Evolutionary conservation across 2,329 filamentous ascomycete species (phyloP), one percentile per base, ranked within the genome.

Genomic region (Didymella sp.): DNA sequence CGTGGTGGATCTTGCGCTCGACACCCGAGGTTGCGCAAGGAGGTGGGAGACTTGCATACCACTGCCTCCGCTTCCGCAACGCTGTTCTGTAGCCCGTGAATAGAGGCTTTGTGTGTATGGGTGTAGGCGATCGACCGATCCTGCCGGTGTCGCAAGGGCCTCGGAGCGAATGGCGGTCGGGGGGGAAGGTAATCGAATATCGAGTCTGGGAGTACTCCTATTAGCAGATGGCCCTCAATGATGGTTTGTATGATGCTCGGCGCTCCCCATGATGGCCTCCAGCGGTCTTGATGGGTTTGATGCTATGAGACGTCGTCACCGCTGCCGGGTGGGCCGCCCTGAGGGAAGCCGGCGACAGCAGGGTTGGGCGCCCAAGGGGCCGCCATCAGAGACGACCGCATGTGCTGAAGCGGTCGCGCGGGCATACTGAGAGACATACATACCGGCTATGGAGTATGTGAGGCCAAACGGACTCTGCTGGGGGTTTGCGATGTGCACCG

Each of bases 131-230:
- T 61, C 61, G 65, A 73, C 72, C 69, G 71, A 73, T 68, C 66
- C 70, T 67, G 73, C 72, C 73, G 72, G 73, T 74, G 74, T 77
- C 73, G 73, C 73, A 76, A 76, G 65, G 71, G 69, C 58, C 59
- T 66, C 56, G 69, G 62, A 60, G 65, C 63, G 67, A 64, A 66
- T 61, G 64, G 68, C 67, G 68, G 68, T 67, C 66, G 70, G 63
- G 53, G 57, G 22, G 62, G 68, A 68, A 67, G 66, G 66, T 56
- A 61, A 51, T 51, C 59, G 59, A 58, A 52, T 62, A 64, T 62
- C 52, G 56, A 60, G 57, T 60, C 72, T 73, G 59, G 37, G 27
- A 31, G 15, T 7, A 19, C 35, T 49, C 7, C 40, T 58, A 53
- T 75, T 62, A 76, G 73, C 65, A 63, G 40, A 33, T 43, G 54